Percentiles rank a stretch among this genome's conserved stretches.
phyloP scores from a whole-genome alignment of 2,329 filamentous ascomycete genomes.

The Alternaria triticimaculans region DNA sequence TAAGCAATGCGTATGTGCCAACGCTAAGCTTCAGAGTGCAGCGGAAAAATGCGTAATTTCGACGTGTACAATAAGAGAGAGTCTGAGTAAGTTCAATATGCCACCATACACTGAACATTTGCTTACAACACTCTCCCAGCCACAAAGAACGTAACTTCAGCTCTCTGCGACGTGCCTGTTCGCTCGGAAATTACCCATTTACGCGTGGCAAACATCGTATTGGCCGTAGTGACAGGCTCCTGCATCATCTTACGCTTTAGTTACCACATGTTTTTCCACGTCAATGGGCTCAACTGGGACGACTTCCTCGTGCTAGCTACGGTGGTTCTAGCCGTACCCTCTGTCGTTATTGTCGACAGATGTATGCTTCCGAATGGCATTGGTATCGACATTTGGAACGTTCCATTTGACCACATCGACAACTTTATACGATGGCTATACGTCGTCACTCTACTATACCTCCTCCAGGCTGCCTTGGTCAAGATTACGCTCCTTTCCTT shows the following conservation, averaged over 20 bases:
- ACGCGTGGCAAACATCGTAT: slow-evolving; percentile 35
- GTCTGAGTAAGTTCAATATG: not conserved
- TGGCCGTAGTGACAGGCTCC: slow-evolving; percentile 41
- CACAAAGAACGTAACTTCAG: slow-evolving; percentile 49
- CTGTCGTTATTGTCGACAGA: slow-evolving; percentile 15
- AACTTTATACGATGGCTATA: slow-evolving; percentile 46
- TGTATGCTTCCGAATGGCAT: slow-evolving; percentile 43
- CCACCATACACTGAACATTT: not conserved
- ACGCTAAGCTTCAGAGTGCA: slow-evolving; percentile 5
- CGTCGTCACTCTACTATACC: slow-evolving; percentile 38
- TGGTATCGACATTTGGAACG: slow-evolving; percentile 59
- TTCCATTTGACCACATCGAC: slow-evolving; percentile 50
- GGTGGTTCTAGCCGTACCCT: slow-evolving; percentile 40
- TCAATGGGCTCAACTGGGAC: not conserved
- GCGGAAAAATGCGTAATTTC: slow-evolving; percentile 13
- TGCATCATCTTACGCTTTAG: slow-evolving; percentile 42
- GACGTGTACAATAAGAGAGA: not conserved
- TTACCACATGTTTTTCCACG: slow-evolving; percentile 41
- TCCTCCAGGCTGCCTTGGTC: slow-evolving; percentile 27
- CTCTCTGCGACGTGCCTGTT: slow-evolving; percentile 44
- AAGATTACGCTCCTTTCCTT: slow-evolving; percentile 36
- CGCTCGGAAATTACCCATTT: slow-evolving; percentile 41
- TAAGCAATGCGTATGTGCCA: slow-evolving; percentile 19
- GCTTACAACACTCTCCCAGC: slow-evolving; percentile 20
- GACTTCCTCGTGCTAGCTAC: slow-evolving; percentile 26